A percentile compares a stretch with the other conserved stretches of the same genome.
phyloP scores from a whole-genome alignment of 305 asterid genomes.

The Rubia peregrina region DNA sequence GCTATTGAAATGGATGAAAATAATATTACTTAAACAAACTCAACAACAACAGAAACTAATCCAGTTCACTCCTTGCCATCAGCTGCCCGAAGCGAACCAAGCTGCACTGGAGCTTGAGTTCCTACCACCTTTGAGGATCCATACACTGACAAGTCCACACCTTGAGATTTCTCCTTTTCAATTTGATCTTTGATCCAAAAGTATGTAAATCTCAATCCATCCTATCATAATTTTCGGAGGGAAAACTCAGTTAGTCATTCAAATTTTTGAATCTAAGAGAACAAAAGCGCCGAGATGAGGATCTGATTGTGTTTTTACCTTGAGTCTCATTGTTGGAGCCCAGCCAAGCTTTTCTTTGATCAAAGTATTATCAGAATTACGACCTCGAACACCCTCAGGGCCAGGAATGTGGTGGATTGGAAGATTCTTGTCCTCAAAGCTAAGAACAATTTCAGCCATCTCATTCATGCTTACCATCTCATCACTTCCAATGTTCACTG shows the following conservation, averaged over 20 bases:
- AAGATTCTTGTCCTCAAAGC: conserved; percentile 76
- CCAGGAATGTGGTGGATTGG: conserved; percentile 90
- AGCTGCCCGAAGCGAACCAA: conserved; percentile 92
- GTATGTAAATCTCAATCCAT: conserved; percentile 86
- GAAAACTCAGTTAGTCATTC: not conserved
- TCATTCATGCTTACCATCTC: conserved; percentile 98
- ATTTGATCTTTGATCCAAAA: conserved; percentile 88
- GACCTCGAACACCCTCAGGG: conserved; percentile 95
- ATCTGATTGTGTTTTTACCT: conserved; percentile 30
- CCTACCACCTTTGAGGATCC: conserved; percentile 87
- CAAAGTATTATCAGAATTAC: conserved; percentile 86
- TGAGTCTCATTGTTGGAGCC: conserved; percentile 89
- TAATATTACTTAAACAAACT: not conserved
- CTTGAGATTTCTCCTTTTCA: conserved; percentile 70
- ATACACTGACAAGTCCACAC: conserved; percentile 45
- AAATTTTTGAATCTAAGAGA: not conserved
- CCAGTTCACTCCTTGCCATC: conserved; percentile 71
- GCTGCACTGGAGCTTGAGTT: conserved; percentile 89
- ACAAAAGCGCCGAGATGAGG: not conserved
- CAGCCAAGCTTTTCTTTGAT: conserved; percentile 93
- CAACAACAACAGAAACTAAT: not conserved
- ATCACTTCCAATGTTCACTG: conserved; percentile 88
- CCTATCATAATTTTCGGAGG: conserved; percentile 28
- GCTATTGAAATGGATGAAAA: not conserved
- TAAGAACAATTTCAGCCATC: conserved; percentile 85